Conservation (phyloP, 2,329 filamentous ascomycete species). For the Ophiostoma ips region DNA sequence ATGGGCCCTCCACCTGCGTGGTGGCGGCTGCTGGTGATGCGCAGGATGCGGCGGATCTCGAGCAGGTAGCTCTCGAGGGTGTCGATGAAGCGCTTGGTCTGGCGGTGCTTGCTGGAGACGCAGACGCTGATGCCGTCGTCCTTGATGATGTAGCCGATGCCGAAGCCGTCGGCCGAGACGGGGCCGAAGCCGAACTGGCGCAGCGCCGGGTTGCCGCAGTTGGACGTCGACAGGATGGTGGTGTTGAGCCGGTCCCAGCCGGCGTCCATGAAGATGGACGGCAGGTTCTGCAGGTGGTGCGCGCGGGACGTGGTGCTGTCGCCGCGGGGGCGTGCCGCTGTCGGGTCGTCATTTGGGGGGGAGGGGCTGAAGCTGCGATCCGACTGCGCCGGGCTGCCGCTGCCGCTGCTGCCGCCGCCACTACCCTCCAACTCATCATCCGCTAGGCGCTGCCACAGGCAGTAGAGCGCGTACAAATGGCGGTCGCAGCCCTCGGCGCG, state of each 20-base stretch:
- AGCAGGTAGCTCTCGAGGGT: conserved; percentile 80
- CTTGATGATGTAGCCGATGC: conserved; percentile 98
- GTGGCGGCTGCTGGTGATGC: conserved; percentile 44
- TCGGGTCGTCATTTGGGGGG: background rate
- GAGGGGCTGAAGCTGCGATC: conserved; percentile 50
- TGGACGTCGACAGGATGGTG: conserved; percentile 91
- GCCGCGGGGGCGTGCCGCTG: conserved; percentile 7
- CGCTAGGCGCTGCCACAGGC: conserved; percentile 81
- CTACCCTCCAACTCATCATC: conserved; percentile 49
- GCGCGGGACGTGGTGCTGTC: conserved; percentile 15
- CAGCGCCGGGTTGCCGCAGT: conserved; percentile 90
- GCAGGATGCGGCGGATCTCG: conserved; percentile 74
- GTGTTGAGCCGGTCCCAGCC: conserved; percentile 95
- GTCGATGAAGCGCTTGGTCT: conserved; percentile 82
- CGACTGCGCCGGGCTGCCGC: conserved; percentile 20
- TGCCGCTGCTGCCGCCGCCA: conserved; percentile 3
- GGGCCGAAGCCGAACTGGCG: conserved; percentile 95
- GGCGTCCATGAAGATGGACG: conserved; percentile 69
- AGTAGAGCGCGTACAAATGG: conserved; percentile 87
- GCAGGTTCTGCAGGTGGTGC: conserved; percentile 30
- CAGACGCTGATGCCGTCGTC: conserved; percentile 83
- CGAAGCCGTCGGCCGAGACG: conserved; percentile 85
- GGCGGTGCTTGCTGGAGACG: conserved; percentile 82
- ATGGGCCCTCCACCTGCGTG: conserved; percentile 10
- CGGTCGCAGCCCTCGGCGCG: conserved; percentile 86